phyloP scores from a whole-genome alignment of 1,284 basidiomycete genomes.

The Inonotus hispidus region DNA sequence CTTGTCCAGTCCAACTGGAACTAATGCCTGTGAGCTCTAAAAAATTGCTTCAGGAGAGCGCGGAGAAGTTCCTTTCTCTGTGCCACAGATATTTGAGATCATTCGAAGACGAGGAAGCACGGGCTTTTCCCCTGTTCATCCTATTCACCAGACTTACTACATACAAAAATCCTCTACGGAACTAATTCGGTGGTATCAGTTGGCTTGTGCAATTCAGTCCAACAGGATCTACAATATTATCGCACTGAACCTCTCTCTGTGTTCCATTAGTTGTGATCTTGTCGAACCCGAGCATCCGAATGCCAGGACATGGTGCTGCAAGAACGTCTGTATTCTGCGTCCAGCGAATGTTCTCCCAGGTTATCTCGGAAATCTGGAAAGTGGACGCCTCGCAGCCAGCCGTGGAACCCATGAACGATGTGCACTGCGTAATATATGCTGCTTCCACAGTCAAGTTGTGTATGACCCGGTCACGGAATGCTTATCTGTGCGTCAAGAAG shows the following conservation, averaged over 20 bases:
- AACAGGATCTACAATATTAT: constrained; percentile 25
- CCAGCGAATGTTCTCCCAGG: constrained; percentile 28
- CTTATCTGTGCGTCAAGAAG: constrained; percentile 16
- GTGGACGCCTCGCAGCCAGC: constrained; percentile 31
- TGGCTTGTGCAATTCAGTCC: constrained; percentile 27
- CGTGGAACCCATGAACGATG: constrained; percentile 29
- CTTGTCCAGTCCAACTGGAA: too few relatives aligned
- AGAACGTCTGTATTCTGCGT: constrained; percentile 24
- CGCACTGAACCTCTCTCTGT: constrained; percentile 23
- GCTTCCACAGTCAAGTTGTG: constrained; percentile 24
- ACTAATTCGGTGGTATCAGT: too few relatives aligned
- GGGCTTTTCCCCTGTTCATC: too few relatives aligned
- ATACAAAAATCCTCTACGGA: too few relatives aligned
- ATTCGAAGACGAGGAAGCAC: too few relatives aligned
- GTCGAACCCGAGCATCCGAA: constrained; percentile 26
- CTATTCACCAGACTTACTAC: too few relatives aligned
- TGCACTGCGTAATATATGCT: constrained; percentile 31
- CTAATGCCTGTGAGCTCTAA: too few relatives aligned
- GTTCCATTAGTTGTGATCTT: constrained; percentile 20
- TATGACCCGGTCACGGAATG: constrained; percentile 29
- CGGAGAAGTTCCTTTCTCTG: too few relatives aligned
- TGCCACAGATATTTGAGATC: too few relatives aligned
- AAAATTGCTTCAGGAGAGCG: too few relatives aligned
- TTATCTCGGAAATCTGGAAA: constrained; percentile 31
- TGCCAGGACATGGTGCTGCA: constrained; percentile 28